Conservation (phyloP, 2,329 filamentous ascomycete species). For the Nakataea oryzae region DNA sequence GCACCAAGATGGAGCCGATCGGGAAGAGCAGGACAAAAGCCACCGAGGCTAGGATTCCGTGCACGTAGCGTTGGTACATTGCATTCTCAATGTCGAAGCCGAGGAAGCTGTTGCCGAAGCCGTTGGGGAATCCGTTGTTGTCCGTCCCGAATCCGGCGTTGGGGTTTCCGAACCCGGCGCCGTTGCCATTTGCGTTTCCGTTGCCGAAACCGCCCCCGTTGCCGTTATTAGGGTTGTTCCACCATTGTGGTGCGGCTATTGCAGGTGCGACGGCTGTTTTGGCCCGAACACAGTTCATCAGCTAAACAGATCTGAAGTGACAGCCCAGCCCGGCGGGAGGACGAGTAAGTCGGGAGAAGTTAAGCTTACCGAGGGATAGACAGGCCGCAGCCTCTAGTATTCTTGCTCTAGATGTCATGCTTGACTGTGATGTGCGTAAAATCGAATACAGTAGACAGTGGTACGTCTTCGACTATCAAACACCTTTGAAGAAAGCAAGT, state of each 20-base stretch:
- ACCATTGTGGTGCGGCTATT: background rate
- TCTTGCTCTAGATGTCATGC: background rate
- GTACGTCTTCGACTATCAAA: background rate
- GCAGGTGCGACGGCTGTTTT: background rate
- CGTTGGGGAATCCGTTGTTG: conserved; percentile 5
- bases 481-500: background rate
- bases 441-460: background rate
- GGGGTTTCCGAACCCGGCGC: background rate
- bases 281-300: background rate
- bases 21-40: conserved; percentile 33
- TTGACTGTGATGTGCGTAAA: background rate
- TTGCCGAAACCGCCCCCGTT: background rate
- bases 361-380: background rate
- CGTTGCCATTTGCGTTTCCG: background rate
- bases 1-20: conserved; percentile 29
- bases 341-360: background rate
- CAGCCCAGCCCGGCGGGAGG: background rate
- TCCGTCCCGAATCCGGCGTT: conserved; percentile 3
- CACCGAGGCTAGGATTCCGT: conserved; percentile 28
- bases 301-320: background rate
- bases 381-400: background rate
- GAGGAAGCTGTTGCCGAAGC: conserved; percentile 7
- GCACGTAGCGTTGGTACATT: conserved; percentile 21
- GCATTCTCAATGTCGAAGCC: conserved; percentile 18
- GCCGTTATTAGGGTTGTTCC: background rate